Conservation (phyloP, 192 early-diverging fungal genomes). For the Coemansia sp. region DNA sequence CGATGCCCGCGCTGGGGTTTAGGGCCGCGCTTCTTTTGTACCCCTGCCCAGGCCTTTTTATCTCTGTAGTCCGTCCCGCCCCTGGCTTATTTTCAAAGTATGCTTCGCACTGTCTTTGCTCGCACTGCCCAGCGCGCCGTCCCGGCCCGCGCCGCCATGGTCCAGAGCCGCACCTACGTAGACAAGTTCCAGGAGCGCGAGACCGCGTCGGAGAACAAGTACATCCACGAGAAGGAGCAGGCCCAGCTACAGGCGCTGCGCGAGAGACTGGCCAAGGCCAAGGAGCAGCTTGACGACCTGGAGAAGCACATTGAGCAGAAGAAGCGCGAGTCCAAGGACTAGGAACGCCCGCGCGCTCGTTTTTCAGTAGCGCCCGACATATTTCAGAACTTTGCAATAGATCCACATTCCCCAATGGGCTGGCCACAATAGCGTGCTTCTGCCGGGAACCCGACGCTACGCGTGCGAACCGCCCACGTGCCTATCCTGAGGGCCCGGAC, state of each 20-base stretch:
- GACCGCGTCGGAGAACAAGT: constrained; percentile 47
- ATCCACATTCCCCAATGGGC: too few relatives aligned
- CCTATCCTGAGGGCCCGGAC: too few relatives aligned
- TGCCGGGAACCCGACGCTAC: too few relatives aligned
- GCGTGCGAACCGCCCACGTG: too few relatives aligned
- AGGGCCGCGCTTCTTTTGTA: too few relatives aligned
- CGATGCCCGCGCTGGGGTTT: too few relatives aligned
- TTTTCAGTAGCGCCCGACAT: too few relatives aligned
- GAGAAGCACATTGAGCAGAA: constrained; percentile 23
- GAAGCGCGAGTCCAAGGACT: constrained; percentile 13
- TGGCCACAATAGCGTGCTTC: too few relatives aligned
- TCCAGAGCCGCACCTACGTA: constrained; percentile 14
- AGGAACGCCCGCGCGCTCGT: too few relatives aligned
- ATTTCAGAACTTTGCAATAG: too few relatives aligned
- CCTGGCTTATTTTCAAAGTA: constrained; percentile 2
- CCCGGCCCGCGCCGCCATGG: constrained; percentile 4
- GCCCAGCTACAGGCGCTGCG: constrained; percentile 27
- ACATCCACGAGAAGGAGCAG: constrained; percentile 40
- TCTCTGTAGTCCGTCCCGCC: too few relatives aligned
- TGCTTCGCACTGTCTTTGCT: constrained; percentile 36
- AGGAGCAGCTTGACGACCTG: constrained; percentile 27
- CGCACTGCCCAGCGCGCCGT: constrained; percentile 5
- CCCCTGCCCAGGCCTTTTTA: too few relatives aligned
- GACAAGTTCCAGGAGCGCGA: constrained; percentile 48
- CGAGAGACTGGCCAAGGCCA: constrained; percentile 25